These are phyloP conservation scores for Selenicereus undatus DNA, from an alignment of 148 eudicot species.

Conservation along the genomic window DNA sequence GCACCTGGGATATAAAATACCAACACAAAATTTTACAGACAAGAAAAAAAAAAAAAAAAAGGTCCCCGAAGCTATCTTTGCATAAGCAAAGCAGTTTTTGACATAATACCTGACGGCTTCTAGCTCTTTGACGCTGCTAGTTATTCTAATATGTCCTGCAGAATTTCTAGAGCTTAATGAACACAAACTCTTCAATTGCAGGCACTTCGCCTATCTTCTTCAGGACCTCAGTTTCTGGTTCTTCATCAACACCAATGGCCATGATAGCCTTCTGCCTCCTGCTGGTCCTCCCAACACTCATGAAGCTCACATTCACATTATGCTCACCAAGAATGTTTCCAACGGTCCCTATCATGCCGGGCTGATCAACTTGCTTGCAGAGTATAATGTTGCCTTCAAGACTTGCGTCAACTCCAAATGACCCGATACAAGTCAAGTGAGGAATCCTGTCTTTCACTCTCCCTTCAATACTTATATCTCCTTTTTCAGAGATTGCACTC, in stretches of 20 bases:
- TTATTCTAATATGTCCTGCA: slow-evolving; percentile 13
- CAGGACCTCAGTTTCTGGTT: slow-evolving; percentile 53
- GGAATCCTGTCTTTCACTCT: slow-evolving; percentile 77
- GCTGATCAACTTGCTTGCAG: slow-evolving; percentile 82
- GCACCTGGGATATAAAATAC: background rate
- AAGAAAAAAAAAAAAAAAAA: background rate
- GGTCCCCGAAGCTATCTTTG: background rate
- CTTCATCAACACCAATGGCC: slow-evolving; percentile 95
- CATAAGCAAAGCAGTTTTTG: slow-evolving; percentile 11
- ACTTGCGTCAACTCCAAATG: slow-evolving; percentile 79
- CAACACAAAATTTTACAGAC: background rate
- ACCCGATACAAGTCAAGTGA: slow-evolving; percentile 65
- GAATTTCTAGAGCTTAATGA: slow-evolving; percentile 49
- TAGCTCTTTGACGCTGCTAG: slow-evolving; percentile 5
- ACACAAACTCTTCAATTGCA: slow-evolving; percentile 84
- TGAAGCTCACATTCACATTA: slow-evolving; percentile 77
- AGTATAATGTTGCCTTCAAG: slow-evolving; percentile 75
- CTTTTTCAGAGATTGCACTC: slow-evolving; percentile 53
- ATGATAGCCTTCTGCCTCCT: slow-evolving; percentile 67
- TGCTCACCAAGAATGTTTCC: slow-evolving; percentile 69
- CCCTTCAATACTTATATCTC: slow-evolving; percentile 66
- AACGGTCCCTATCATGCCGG: slow-evolving; percentile 85
- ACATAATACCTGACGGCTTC: slow-evolving; percentile 10
- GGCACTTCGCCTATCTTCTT: slow-evolving; percentile 68
- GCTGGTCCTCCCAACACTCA: slow-evolving; percentile 78